Evolutionary conservation across 768 basidiomycete genomes (phyloP).

Genomic region (Hebeloma cylindrosporum): DNA sequence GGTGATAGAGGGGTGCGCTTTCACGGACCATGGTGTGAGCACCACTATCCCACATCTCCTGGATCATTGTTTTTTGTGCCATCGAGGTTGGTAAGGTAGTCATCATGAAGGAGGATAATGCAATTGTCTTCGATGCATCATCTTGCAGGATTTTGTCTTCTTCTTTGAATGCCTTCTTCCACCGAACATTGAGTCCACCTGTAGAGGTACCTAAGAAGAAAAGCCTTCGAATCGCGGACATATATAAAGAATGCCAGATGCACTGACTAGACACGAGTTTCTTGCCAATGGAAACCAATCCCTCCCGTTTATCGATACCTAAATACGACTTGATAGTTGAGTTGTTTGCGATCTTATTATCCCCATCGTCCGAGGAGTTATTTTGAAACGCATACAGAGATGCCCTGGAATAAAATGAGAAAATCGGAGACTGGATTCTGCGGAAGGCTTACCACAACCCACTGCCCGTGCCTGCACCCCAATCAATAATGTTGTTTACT

Average conservation of each 20-base stretch:
- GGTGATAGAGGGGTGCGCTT: neutral
- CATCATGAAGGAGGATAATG: conserved; percentile 84
- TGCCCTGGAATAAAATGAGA: conserved; percentile 49
- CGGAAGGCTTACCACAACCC: conserved; percentile 66
- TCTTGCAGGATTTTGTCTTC: conserved; percentile 40
- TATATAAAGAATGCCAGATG: no score
- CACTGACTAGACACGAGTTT: conserved; percentile 58
- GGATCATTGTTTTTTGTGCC: conserved; percentile 64
- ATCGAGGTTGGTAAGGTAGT: conserved; percentile 65
- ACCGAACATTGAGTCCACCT: conserved; percentile 44
- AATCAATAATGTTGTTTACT: conserved; percentile 69
- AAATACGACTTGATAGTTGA: conserved; percentile 63
- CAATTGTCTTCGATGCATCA: conserved; percentile 56
- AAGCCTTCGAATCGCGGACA: neutral
- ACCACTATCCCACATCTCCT: conserved; percentile 91
- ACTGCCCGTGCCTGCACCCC: conserved; percentile 82
- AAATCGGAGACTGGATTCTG: neutral
- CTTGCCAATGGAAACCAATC: conserved; percentile 65
- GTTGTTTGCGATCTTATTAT: conserved; percentile 38
- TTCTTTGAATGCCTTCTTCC: conserved; percentile 59
- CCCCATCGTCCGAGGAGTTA: conserved; percentile 19
- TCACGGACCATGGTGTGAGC: conserved; percentile 75
- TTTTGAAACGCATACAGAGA: conserved; percentile 63
- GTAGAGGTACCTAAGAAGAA: conserved; percentile 39
- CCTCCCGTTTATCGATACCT: conserved; percentile 77